phyloP scores from a whole-genome alignment of 139 green algal genomes.

The Nannochloris sp. region DNA sequence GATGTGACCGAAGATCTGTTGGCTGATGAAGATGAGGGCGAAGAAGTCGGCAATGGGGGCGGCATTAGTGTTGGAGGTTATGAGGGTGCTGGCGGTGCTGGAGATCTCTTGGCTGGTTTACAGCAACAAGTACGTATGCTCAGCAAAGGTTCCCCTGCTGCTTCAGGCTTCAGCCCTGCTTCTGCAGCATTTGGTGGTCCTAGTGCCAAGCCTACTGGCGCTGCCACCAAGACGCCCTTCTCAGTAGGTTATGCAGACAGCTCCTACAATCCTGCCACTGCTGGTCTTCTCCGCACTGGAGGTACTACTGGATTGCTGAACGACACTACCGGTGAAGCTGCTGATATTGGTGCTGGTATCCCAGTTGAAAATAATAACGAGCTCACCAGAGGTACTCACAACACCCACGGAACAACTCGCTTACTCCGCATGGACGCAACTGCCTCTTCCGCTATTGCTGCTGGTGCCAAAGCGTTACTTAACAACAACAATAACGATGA shows the following conservation, averaged over 20 bases:
- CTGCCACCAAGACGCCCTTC: background rate
- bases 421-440: background rate
- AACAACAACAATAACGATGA: too few species aligned
- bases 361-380: too few species aligned
- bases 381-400: too few species aligned
- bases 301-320: too few species aligned
- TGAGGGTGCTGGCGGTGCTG: background rate
- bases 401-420: background rate
- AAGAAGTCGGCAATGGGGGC: background rate
- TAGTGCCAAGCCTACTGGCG: background rate
- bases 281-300: slow-evolving; percentile 18
- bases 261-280: slow-evolving; percentile 20
- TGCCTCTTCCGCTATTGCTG: background rate
- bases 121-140: slow-evolving; percentile 20
- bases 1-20: slow-evolving; percentile 12
- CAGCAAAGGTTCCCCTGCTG: slow-evolving; percentile 5
- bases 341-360: too few species aligned
- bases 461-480: background rate
- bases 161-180: background rate
- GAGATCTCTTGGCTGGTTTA: slow-evolving; percentile 9
- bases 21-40: slow-evolving; percentile 17
- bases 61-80: background rate
- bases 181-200: background rate
- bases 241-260: slow-evolving; percentile 28
- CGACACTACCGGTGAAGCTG: too few species aligned